Evolutionary conservation across 352 stramenopile species (phyloP).

Genomic region (Bremia lactucae): DNA sequence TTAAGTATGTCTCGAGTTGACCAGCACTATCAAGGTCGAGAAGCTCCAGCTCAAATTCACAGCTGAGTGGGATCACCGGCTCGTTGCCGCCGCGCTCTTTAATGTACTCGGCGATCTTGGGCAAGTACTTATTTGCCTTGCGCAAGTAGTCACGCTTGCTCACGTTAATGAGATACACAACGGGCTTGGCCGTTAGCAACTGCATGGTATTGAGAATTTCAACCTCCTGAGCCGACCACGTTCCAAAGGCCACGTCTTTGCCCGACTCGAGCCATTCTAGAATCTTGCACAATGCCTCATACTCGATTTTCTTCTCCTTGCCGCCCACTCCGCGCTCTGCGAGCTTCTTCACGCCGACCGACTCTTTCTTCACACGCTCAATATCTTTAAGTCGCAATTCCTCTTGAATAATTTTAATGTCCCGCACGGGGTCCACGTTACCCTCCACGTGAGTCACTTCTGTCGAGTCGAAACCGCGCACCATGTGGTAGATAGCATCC

Average conservation of each 20-base stretch:
- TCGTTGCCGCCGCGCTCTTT: constrained; percentile 92
- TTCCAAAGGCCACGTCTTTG: constrained; percentile 87
- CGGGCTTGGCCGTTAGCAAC: constrained; percentile 89
- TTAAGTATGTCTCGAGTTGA: constrained; percentile 54
- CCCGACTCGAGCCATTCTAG: constrained; percentile 72
- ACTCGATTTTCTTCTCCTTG: constrained; percentile 95
- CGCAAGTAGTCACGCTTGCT: constrained; percentile 97
- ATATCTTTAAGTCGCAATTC: constrained; percentile 98
- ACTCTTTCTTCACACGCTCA: constrained; percentile 73
- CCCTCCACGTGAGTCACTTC: constrained; percentile 99
- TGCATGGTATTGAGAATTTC: constrained; percentile 89
- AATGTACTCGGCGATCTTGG: constrained; percentile 96
- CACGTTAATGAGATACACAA: constrained; percentile 99
- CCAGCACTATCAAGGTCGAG: constrained; percentile 62
- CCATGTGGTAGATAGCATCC: constrained; percentile 97
- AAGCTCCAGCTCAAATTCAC: constrained; percentile 96
- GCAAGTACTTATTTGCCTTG: constrained; percentile 97
- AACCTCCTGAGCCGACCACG: constrained; percentile 83
- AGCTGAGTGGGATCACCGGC: constrained; percentile 95
- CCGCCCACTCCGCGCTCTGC: constrained; percentile 82
- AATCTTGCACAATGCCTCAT: constrained; percentile 75
- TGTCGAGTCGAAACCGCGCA: constrained; percentile 95
- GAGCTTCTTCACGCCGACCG: constrained; percentile 76
- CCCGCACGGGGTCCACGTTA: constrained; percentile 96
- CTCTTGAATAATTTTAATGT: constrained; percentile 98